Evolutionary conservation across 306 rosid genomes (phyloP), one percentile per base, ranked within the genome.

Genomic region (Rosa rugosa): DNA sequence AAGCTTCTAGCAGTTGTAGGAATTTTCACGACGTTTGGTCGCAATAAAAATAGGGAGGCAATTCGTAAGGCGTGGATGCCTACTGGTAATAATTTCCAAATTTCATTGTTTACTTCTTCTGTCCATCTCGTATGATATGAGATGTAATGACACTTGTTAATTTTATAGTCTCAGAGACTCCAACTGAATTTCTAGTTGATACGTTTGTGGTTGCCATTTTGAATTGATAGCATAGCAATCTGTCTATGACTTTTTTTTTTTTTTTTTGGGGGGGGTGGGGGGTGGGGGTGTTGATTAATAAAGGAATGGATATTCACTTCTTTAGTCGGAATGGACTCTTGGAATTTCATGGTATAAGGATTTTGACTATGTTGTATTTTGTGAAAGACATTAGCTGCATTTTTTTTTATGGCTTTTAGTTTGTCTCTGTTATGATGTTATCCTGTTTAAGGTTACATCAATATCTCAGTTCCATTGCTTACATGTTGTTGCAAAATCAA

Each of bases 41-140:
- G 87, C 75, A 83, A 75, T 81, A 91, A 81, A 76, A 89, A 89
- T 83, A 87, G 96, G 78, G 90, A 89, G 71, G 92, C 96, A 57
- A 87, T 91, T 69, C 90, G 96, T 23, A 89, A 84, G 87, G 92
- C 92, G 25, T 91, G 96, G 96, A 84, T 89, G 93, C 93, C 90
- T 50, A 82, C 87, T 47, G 96, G 96, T 91, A 78, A 53, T 50
- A 41, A 20, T 75, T 76, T 80, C n/a, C 25, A 47, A 65, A 53
- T 71, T 75, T 75, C 42, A 16, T 60, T 50, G 25, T 45, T 80
- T 77, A 4, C 41, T 53, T 54, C 51, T 62, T 18, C 23, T 80
- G 71, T 71, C 70, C 69, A 16, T 74, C 46, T 18, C 5, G 40
- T 36, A 23, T 25, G 62, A 71, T 14, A 70, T 81, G 56, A 23